Conservation (phyloP, 2,329 filamentous ascomycete genomes). For the Fusarium anthophilum region DNA sequence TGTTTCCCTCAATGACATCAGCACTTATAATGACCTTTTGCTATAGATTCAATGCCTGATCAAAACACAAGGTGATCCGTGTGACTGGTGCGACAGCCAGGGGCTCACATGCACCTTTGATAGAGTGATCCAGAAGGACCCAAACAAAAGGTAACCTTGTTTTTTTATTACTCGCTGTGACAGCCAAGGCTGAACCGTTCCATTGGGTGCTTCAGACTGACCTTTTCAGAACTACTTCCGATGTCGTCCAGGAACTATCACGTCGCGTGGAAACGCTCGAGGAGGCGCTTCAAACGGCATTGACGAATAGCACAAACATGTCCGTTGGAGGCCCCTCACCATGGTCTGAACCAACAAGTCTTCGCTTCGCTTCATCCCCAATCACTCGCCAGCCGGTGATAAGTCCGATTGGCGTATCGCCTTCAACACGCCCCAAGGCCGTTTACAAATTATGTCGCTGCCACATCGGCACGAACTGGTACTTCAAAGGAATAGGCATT, state of each 20-base stretch:
- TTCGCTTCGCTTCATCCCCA: background rate
- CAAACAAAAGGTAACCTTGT: constrained; percentile 27
- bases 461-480: constrained; percentile 31
- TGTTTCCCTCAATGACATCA: background rate
- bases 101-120: constrained; percentile 36
- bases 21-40: background rate
- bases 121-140: constrained; percentile 29
- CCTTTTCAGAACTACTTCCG: constrained; percentile 15
- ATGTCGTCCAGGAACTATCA: constrained; percentile 33
- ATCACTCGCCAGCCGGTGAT: background rate
- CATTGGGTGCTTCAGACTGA: constrained; percentile 5
- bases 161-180: background rate
- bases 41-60: constrained; percentile 38
- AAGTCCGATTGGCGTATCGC: constrained; percentile 6
- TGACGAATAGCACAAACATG: constrained; percentile 1
- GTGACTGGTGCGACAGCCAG: constrained; percentile 38
- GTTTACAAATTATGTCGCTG: constrained; percentile 17
- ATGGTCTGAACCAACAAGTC: constrained; percentile 7
- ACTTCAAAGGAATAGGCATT: constrained; percentile 32
- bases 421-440: background rate
- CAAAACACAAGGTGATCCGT: constrained; percentile 20
- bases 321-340: constrained; percentile 11
- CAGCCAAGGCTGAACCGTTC: background rate
- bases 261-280: constrained; percentile 32
- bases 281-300: constrained; percentile 19